These are phyloP conservation scores for Collybia mongolica DNA, from an alignment of 768 basidiomycete species.

Conservation along the genomic window DNA sequence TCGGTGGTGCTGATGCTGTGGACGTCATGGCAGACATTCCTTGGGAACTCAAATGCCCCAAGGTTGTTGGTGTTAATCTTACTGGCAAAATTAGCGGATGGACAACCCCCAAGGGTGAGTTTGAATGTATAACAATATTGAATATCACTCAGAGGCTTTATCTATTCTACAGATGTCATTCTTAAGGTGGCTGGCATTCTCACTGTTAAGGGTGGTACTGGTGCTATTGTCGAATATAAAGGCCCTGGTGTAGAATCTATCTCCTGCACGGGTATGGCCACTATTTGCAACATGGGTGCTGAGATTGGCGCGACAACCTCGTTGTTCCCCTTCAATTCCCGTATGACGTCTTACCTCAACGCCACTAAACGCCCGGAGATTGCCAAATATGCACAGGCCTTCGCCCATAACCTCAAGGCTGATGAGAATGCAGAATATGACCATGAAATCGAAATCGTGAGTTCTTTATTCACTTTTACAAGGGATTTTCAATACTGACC, in stretches of 20 bases:
- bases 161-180: constrained; percentile 72
- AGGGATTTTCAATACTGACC: constrained; percentile 5
- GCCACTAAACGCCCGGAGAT: constrained; percentile 93
- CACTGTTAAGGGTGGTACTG: constrained; percentile 99
- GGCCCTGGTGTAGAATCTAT: constrained; percentile 95
- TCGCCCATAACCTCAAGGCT: constrained; percentile 87
- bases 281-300: constrained; percentile 99
- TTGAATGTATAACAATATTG: not conserved
- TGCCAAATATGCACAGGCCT: constrained; percentile 83
- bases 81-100: constrained; percentile 94
- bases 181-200: constrained; percentile 99
- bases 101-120: constrained; percentile 93
- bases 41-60: constrained; percentile 99
- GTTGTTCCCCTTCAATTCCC: constrained; percentile 96
- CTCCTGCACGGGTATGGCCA: constrained; percentile 98
- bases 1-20: constrained; percentile 98
- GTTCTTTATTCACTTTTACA: constrained; percentile 21
- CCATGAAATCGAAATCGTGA: constrained; percentile 85
- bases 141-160: not conserved
- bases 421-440: constrained; percentile 93
- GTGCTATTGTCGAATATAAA: constrained; percentile 96
- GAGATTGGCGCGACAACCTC: constrained; percentile 99
- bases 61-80: constrained; percentile 97
- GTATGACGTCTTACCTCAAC: constrained; percentile 91
- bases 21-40: constrained; percentile 98